Conservation (phyloP, 768 basidiomycete species). For the Neoboletus brunneissimus region DNA sequence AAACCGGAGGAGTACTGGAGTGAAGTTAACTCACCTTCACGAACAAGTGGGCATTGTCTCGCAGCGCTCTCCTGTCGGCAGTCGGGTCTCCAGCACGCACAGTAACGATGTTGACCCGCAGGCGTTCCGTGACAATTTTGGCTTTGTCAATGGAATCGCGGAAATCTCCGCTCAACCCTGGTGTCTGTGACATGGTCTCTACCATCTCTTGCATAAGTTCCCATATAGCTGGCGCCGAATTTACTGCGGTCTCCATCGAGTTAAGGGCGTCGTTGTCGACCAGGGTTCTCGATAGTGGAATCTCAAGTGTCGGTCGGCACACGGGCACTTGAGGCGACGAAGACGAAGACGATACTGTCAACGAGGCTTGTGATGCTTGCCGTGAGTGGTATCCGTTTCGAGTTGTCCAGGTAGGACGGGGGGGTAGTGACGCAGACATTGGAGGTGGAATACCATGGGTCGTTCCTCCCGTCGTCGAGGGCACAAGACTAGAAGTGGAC, state of each 20-base stretch:
- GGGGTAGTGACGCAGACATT: constrained; percentile 13
- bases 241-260: constrained; percentile 74
- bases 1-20: background rate
- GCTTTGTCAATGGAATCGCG: constrained; percentile 58
- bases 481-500: constrained; percentile 18
- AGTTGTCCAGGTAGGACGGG: constrained; percentile 9
- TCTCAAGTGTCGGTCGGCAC: constrained; percentile 41
- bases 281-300: constrained; percentile 56
- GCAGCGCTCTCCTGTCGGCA: constrained; percentile 58
- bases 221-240: constrained; percentile 81
- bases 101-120: constrained; percentile 56
- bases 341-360: constrained; percentile 40
- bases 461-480: constrained; percentile 6
- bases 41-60: constrained; percentile 77
- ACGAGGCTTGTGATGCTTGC: constrained; percentile 42
- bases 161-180: constrained; percentile 42
- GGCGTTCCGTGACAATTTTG: constrained; percentile 57
- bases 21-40: constrained; percentile 56
- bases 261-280: constrained; percentile 79
- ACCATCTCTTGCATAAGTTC: constrained; percentile 72
- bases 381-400: constrained; percentile 36
- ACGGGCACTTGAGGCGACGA: constrained; percentile 28
- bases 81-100: constrained; percentile 56
- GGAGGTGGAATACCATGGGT: constrained; percentile 4
- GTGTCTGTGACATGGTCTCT: constrained; percentile 53